These are phyloP conservation scores for Talaromyces ruber DNA, from an alignment of 495 filamentous ascomycete genomes.

Conservation along the genomic window DNA sequence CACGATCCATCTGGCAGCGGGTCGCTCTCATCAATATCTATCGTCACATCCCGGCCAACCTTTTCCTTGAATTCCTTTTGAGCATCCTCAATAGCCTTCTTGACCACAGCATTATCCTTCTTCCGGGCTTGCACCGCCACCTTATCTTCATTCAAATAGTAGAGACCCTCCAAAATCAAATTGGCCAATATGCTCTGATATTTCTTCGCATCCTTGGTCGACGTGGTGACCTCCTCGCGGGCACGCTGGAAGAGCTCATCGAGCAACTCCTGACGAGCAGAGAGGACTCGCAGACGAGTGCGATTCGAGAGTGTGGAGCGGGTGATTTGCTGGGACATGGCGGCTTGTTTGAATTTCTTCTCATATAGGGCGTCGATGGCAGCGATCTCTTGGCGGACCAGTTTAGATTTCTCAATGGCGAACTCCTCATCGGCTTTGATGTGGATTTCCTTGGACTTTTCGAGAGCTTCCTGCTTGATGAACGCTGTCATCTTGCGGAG, in stretches of 20 bases:
- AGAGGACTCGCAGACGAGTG: slow-evolving; percentile 79
- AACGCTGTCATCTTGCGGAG: slow-evolving; percentile 99
- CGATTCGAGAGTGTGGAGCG: slow-evolving; percentile 92
- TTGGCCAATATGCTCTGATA: slow-evolving; percentile 70
- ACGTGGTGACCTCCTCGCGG: slow-evolving; percentile 51
- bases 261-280: slow-evolving; percentile 78
- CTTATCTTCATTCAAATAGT: slow-evolving; percentile 73
- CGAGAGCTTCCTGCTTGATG: slow-evolving; percentile 95
- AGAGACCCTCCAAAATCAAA: slow-evolving; percentile 82
- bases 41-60: slow-evolving; percentile 50
- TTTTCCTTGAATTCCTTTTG: slow-evolving; percentile 72
- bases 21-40: slow-evolving; percentile 71
- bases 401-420: slow-evolving; percentile 95
- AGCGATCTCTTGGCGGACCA: slow-evolving; percentile 87
- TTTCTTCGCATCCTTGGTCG: slow-evolving; percentile 54
- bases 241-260: slow-evolving; percentile 86
- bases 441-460: slow-evolving; percentile 94
- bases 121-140: slow-evolving; percentile 65
- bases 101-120: slow-evolving; percentile 64
- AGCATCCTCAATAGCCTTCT: slow-evolving; percentile 68
- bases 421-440: slow-evolving; percentile 99
- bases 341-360: slow-evolving; percentile 96
- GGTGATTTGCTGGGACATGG: slow-evolving; percentile 96
- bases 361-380: slow-evolving; percentile 87
- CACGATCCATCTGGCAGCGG: slow-evolving; percentile 77